These are phyloP conservation scores for Verbena officinalis DNA, from an alignment of 257 asterid genomes.

Conservation along the genomic window DNA sequence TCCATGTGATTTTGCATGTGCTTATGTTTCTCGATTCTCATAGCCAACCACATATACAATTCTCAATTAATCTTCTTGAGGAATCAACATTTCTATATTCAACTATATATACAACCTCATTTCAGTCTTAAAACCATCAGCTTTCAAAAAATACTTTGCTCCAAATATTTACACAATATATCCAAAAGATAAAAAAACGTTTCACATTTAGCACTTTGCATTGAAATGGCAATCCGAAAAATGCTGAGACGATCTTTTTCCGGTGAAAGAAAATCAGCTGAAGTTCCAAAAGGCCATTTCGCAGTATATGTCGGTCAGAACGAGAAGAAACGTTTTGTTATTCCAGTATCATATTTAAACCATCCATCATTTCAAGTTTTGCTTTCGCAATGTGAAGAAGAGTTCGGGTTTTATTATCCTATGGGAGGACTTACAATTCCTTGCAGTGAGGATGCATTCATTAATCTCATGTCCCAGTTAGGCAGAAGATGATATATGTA, in stretches of 20 bases:
- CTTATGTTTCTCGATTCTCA: background rate
- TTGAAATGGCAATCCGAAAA: background rate
- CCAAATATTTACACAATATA: too few relatives aligned
- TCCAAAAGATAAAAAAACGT: too few relatives aligned
- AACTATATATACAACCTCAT: background rate
- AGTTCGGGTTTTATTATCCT: background rate
- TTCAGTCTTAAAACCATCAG: too few relatives aligned
- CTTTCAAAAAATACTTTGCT: too few relatives aligned
- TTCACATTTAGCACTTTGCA: too few relatives aligned
- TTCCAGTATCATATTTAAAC: constrained; percentile 33
- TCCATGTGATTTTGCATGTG: constrained; percentile 2
- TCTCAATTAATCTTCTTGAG: background rate
- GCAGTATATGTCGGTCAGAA: background rate
- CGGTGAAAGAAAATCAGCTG: background rate
- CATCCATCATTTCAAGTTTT: constrained; percentile 28
- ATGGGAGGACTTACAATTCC: background rate
- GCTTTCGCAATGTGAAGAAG: constrained; percentile 23
- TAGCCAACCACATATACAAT: too few relatives aligned
- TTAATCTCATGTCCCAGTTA: background rate
- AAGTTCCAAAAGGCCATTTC: constrained; percentile 23
- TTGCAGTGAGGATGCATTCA: background rate
- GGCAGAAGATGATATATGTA: constrained; percentile 1
- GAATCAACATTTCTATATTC: background rate
- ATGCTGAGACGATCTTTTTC: background rate
- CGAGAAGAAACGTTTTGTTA: constrained; percentile 4